Evolutionary conservation across 768 basidiomycete genomes (phyloP).

Genomic region (Chalciporus piperatus): DNA sequence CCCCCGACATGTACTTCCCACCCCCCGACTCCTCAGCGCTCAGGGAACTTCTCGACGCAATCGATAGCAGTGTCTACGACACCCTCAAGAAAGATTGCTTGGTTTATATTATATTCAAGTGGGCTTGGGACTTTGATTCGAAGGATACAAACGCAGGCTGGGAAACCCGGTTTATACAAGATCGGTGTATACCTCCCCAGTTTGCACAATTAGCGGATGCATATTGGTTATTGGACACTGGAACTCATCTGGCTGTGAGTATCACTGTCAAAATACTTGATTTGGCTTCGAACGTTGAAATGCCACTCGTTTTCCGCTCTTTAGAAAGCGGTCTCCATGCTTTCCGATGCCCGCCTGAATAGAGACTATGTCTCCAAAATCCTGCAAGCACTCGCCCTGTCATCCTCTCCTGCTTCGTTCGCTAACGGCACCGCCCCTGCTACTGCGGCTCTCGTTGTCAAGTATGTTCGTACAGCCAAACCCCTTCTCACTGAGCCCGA

Average conservation of each 20-base stretch:
- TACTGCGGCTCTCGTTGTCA: conserved; percentile 50
- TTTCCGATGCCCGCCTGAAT: conserved; percentile 72
- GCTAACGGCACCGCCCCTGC: conserved; percentile 8
- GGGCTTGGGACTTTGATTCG: conserved; percentile 70
- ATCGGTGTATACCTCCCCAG: conserved; percentile 69
- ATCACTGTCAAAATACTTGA: neutral
- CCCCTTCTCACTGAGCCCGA: conserved; percentile 65
- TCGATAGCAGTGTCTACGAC: conserved; percentile 65
- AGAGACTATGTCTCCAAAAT: conserved; percentile 79
- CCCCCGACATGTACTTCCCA: conserved; percentile 65
- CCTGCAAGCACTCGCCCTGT: conserved; percentile 50
- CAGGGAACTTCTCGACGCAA: conserved; percentile 55
- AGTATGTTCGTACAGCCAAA: conserved; percentile 74
- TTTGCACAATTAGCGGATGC: conserved; percentile 76
- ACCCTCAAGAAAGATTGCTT: conserved; percentile 76
- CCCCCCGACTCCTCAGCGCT: conserved; percentile 56
- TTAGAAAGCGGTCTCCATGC: conserved; percentile 67
- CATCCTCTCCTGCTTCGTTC: conserved; percentile 40
- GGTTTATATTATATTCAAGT: conserved; percentile 78
- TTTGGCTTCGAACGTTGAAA: neutral
- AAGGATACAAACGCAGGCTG: conserved; percentile 35
- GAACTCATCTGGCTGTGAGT: conserved; percentile 62
- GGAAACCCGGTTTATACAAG: conserved; percentile 43
- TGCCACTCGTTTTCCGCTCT: neutral
- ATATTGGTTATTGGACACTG: conserved; percentile 80